Evolutionary conservation across 306 rosid genomes (phyloP).

Genomic region (Glycine latifolia): DNA sequence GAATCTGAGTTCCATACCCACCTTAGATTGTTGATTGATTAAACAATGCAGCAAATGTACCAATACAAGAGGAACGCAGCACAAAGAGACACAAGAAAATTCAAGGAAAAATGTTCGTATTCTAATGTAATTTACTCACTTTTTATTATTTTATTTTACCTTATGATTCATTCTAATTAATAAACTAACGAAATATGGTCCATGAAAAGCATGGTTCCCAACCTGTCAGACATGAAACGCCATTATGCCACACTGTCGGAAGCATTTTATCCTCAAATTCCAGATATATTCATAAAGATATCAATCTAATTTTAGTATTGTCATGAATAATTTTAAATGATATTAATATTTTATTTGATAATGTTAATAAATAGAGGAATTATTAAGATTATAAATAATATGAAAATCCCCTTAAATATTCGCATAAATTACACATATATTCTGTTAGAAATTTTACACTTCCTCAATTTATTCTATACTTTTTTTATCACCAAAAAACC

Average conservation of each 20-base stretch:
- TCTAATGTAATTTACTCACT: constrained; percentile 4
- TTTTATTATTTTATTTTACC: background rate
- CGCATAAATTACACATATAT: background rate
- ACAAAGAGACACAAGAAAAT: background rate
- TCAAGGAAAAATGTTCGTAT: background rate
- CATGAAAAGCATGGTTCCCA: background rate
- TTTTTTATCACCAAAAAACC: too few relatives aligned
- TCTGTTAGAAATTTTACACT: too few relatives aligned
- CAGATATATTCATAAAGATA: background rate
- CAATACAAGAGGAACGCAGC: constrained; percentile 2
- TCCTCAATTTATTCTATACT: too few relatives aligned
- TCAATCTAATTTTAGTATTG: background rate
- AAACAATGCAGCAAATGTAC: constrained; percentile 26
- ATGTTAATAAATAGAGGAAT: background rate
- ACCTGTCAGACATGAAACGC: constrained; percentile 2
- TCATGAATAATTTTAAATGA: background rate
- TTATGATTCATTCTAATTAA: background rate
- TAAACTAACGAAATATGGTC: background rate
- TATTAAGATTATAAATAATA: too few relatives aligned
- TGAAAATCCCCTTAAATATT: background rate
- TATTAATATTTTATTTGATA: too few relatives aligned
- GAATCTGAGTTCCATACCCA: constrained; percentile 41
- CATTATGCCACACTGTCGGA: background rate
- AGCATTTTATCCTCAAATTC: background rate
- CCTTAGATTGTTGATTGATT: constrained; percentile 35